phyloP scores from a whole-genome alignment of 2,329 filamentous ascomycete species.

The Fonsecaea erecta region DNA sequence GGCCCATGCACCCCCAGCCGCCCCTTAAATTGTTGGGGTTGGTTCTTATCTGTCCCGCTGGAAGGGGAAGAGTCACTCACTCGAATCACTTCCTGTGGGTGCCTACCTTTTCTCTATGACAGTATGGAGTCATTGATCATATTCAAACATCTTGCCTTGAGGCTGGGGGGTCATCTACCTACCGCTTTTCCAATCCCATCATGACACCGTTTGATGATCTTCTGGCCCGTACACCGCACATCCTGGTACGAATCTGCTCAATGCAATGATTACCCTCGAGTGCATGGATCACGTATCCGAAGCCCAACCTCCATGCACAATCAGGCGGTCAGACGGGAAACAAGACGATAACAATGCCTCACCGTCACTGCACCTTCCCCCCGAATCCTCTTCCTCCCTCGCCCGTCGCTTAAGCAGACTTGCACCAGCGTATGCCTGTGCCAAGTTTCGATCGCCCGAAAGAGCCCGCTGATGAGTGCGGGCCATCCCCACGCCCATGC shows the following conservation, averaged over 20 bases:
- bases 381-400: neutral
- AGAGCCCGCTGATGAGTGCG: neutral
- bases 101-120: neutral
- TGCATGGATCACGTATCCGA: neutral
- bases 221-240: slow-evolving; percentile 5
- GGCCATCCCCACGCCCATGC: neutral
- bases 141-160: too few relatives aligned
- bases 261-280: neutral
- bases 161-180: neutral
- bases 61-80: neutral
- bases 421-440: neutral
- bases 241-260: neutral
- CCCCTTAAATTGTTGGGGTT: neutral
- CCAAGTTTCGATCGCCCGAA: neutral
- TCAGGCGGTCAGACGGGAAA: slow-evolving; percentile 13
- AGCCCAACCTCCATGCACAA: slow-evolving; percentile 5
- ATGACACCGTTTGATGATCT: neutral
- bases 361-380: neutral
- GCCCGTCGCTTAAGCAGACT: neutral
- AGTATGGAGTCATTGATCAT: too few relatives aligned
- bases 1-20: neutral
- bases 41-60: neutral
- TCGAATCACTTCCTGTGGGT: neutral
- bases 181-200: neutral
- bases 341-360: neutral